Base-by-base conservation (phyloP, 768 basidiomycete genomes). In the Suillus decipiens region DNA sequence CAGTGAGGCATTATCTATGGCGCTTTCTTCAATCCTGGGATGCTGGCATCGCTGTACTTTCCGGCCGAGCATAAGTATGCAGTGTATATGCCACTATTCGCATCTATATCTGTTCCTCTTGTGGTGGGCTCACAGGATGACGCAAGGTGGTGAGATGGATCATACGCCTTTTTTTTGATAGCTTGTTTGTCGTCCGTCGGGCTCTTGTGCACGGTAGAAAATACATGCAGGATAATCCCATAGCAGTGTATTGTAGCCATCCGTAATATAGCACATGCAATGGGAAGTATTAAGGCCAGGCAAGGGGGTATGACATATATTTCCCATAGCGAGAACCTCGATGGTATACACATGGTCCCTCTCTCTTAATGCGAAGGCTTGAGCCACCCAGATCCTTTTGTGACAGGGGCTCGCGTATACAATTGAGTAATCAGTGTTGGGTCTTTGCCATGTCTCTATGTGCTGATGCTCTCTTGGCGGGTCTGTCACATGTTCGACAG, bases 51-150 rank as follows among this genome's bases (percentile, higher is more conserved):
- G 72, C 81, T 99, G 24, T 99, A 99, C 76, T 99, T 99, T 77
- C 97, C 97, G 24, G 89, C 94, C 22, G 96, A 99, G 72, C 97
- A 99, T 79, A 98, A 92, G 72, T 96, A 95, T 73, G 96, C 96
- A 2, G 94, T 99, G 11, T 99, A 99, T 74, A 89, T 93, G 0
- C 96, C 97, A 0, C 76, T 99, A 39, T 98, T 99, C 73, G 96
- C 93, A 2, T 95, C 94, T 55, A 84, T 95, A 8, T 81, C 92
- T 3, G 89, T 96, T 34, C 95, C 96, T 6, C 74, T 98, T 60
- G 63, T 95, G 11, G 87, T 92, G 3, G 87, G 69, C 36, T 64
- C 61, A 51, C 68, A 45, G 55, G 39, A 58, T 34, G 63, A 50
- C 19, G 53, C 67, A 63, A 47, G 63, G 19, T 48, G 62, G 62